Percentiles rank a stretch among this genome's conserved stretches.
These are phyloP conservation scores for Luffa acutangula DNA, from an alignment of 306 rosid genomes.

Conservation along the genomic window DNA sequence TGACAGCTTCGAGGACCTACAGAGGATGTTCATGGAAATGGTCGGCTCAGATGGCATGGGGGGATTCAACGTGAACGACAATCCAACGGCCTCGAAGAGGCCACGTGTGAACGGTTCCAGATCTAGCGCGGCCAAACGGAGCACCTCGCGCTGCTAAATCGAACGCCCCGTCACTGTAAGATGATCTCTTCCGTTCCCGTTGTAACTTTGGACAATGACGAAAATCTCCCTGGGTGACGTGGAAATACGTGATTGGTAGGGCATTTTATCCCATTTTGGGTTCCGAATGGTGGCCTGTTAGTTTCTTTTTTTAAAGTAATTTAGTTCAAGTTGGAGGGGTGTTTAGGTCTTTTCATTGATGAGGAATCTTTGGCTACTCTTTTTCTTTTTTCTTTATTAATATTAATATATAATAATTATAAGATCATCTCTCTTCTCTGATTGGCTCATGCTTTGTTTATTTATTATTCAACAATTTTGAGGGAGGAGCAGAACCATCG, in stretches of 20 bases:
- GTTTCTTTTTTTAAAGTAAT: background rate
- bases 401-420: background rate
- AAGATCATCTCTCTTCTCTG: background rate
- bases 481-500: too few relatives aligned
- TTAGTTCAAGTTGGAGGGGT: background rate
- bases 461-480: too few relatives aligned
- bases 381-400: background rate
- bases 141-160: conserved; percentile 26
- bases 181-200: background rate
- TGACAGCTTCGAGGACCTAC: conserved; percentile 81
- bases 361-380: background rate
- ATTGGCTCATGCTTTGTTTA: too few relatives aligned
- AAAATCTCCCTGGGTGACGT: background rate
- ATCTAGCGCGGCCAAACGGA: conserved; percentile 37
- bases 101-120: conserved; percentile 32
- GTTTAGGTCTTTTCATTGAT: background rate
- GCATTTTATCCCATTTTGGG: background rate
- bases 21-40: conserved; percentile 78
- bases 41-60: conserved; percentile 53
- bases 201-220: background rate
- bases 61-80: conserved; percentile 19
- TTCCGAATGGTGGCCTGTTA: background rate
- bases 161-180: background rate
- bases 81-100: conserved; percentile 44
- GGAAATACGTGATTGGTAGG: background rate